Evolutionary conservation across 331 rosid genomes (phyloP), one percentile per base, ranked within the genome.

Genomic region (Malus hybrid): DNA sequence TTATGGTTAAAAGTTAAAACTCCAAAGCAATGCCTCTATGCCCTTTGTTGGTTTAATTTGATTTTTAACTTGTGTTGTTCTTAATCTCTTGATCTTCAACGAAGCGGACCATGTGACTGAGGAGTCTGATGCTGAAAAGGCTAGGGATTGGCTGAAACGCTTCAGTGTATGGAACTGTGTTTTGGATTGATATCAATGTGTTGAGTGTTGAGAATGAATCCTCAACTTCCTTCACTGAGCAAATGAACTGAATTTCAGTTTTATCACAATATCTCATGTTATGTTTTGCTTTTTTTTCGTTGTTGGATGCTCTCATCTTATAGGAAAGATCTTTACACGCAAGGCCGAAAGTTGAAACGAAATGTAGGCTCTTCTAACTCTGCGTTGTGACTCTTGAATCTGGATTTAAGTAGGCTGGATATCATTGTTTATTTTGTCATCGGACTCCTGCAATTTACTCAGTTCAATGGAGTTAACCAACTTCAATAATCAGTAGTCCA

Each of bases 281-380:
- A 10, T 36, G 10, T 72, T 56, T 32, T 56, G 20, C 22, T 71
- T 57, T 14, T 8, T 58, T 52, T 7, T 46, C 71, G 36, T 73
- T 66, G 50, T 20, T 26, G 28, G 53, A 4, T 66, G 3, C 5
- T n/a, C 19, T 63, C n/a, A 60, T 77, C 70, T 70, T 19, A 57
- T 52, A 91, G 98, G 97, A 94, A 78, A 79, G 66, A 79, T 56
- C 68, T 1, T 52, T 71, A 63, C 92, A 75, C 78, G 75, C 76
- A 52, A 85, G 39, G 85, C 82, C 75, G 32, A 91, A 84, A 83
- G 63, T 42, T 55, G 97, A 93, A 84, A 94, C 66, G 81, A 94
- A 90, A 86, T 90, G 99, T 82, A 89, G 88, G 71, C 15, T 10
- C 39, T 24, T 76, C 46, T 78, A 32, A 10, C 42, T 69, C 53